Conservation (phyloP, 805 yeast species). For the Monosporozyma unispora region DNA sequence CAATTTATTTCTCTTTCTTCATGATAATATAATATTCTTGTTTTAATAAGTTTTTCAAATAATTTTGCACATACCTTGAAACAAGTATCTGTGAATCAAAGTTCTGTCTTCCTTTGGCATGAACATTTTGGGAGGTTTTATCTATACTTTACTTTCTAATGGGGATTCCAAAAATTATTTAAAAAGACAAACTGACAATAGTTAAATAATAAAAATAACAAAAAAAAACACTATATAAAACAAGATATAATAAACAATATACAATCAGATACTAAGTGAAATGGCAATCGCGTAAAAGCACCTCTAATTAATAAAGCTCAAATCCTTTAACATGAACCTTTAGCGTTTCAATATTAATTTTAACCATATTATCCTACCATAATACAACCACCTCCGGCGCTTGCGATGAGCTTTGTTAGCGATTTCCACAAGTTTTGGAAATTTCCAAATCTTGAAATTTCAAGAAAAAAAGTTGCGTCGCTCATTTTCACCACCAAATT, state of each 20-base stretch:
- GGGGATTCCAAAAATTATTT: background rate
- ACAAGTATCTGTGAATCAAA: constrained; percentile 98
- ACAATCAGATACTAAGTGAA: background rate
- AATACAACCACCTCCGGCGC: too few relatives aligned
- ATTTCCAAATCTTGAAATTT: background rate
- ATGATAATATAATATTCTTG: background rate
- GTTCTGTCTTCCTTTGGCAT: constrained; percentile 99
- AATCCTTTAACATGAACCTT: background rate
- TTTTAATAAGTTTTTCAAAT: background rate
- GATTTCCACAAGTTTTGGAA: background rate
- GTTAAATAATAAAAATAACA: too few relatives aligned
- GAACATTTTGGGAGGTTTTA: constrained; percentile 56
- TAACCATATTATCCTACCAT: background rate
- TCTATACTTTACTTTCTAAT: background rate
- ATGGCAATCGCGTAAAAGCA: background rate
- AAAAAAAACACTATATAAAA: background rate
- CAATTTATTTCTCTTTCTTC: background rate
- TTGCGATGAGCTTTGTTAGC: background rate
- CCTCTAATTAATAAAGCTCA: too few relatives aligned
- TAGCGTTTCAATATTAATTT: background rate
- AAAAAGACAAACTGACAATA: background rate
- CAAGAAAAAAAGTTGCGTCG: background rate
- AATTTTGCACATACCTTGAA: constrained; percentile 69
- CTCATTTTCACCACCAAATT: background rate
- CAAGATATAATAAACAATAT: background rate